These are phyloP conservation scores for Cucurbita pepo DNA, from an alignment of 306 rosid genomes.

Conservation along the genomic window DNA sequence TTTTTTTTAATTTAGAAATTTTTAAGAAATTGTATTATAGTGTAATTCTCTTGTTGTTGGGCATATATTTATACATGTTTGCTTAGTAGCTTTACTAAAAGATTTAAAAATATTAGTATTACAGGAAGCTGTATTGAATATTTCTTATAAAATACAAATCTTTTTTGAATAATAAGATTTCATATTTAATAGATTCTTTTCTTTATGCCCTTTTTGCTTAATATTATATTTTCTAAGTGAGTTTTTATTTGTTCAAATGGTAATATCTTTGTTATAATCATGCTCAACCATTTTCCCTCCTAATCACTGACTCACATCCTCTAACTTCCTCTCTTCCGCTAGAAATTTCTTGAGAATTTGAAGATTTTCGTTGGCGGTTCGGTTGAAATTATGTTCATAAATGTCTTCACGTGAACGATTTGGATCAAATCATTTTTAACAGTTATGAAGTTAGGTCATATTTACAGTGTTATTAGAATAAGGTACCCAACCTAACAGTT, in stretches of 20 bases:
- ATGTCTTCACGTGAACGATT: too few relatives aligned
- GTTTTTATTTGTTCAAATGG: neutral
- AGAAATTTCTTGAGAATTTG: too few relatives aligned
- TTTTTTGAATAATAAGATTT: neutral
- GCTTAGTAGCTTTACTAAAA: neutral
- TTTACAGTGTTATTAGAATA: too few relatives aligned
- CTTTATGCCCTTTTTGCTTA: neutral
- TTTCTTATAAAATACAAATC: neutral
- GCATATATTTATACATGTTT: neutral
- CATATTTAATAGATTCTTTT: neutral
- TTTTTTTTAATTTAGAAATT: neutral
- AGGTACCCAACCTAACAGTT: too few relatives aligned
- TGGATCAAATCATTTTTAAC: too few relatives aligned
- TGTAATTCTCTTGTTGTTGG: neutral
- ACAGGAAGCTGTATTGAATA: neutral
- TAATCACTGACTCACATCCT: too few relatives aligned
- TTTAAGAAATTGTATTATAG: constrained; percentile 1
- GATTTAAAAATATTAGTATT: neutral
- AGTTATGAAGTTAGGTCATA: too few relatives aligned
- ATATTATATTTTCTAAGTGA: neutral
- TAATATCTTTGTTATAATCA: too few relatives aligned
- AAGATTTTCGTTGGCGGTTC: too few relatives aligned
- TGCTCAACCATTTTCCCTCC: too few relatives aligned
- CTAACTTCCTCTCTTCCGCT: too few relatives aligned
- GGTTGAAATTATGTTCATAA: too few relatives aligned